These are phyloP conservation scores for Botrytis fabae DNA, from an alignment of 2,329 filamentous ascomycete genomes.

Conservation along the genomic window DNA sequence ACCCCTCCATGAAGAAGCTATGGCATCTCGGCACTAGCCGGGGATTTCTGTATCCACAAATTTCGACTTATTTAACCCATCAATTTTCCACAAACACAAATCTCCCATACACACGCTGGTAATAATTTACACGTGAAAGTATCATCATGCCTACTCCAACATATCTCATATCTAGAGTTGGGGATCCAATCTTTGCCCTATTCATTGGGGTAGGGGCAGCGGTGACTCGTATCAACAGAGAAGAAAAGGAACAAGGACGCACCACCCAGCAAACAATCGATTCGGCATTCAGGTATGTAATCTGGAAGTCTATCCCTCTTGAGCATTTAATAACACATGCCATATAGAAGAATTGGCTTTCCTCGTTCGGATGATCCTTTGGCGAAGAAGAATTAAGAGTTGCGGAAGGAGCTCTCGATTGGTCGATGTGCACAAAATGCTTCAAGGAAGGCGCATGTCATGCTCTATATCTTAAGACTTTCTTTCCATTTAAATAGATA, in stretches of 20 bases:
- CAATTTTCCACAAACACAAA: conserved; percentile 3
- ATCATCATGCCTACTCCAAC: conserved; percentile 38
- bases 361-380: conserved; percentile 22
- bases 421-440: not conserved
- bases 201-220: conserved; percentile 55
- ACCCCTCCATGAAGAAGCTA: conserved; percentile 16
- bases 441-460: conserved; percentile 18
- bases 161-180: conserved; percentile 45
- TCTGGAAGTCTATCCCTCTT: not conserved
- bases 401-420: conserved; percentile 13
- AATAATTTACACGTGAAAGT: not conserved
- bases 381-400: conserved; percentile 19
- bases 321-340: not conserved
- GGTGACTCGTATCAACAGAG: conserved; percentile 53
- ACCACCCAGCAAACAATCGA: conserved; percentile 38
- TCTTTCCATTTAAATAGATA: not conserved
- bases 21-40: conserved; percentile 17
- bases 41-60: conserved; percentile 10
- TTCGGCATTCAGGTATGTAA: conserved; percentile 37
- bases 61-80: conserved; percentile 1
- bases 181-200: conserved; percentile 55
- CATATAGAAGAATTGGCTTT: conserved; percentile 27
- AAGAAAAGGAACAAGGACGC: conserved; percentile 48
- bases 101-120: not conserved
- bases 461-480: not conserved